These are phyloP conservation scores for Dactylellina sp. DNA, from an alignment of 2,329 filamentous ascomycete species.

Conservation along the genomic window DNA sequence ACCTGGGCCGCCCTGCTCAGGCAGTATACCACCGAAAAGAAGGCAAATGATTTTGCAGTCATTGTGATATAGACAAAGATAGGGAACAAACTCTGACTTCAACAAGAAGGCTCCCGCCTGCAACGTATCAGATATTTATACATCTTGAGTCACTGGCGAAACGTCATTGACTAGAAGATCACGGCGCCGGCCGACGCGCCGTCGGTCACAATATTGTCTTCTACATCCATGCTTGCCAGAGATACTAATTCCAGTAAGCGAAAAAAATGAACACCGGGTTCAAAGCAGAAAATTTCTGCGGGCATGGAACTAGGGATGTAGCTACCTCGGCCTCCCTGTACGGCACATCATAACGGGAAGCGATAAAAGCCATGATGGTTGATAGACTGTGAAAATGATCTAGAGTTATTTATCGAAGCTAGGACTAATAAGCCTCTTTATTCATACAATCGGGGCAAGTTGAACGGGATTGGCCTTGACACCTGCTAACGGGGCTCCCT, in stretches of 20 bases:
- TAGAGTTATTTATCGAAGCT: neutral
- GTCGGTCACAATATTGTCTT: neutral
- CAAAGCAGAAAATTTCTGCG: conserved; percentile 12
- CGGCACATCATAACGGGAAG: neutral
- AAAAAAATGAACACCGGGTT: conserved; percentile 8
- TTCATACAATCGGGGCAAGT: neutral
- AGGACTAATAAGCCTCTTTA: neutral
- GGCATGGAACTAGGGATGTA: conserved; percentile 5
- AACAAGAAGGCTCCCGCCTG: too few relatives aligned
- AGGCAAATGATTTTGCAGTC: conserved; percentile 13
- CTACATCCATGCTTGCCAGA: neutral
- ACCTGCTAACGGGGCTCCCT: neutral
- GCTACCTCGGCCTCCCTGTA: neutral
- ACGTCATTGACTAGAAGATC: neutral
- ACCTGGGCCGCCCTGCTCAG: conserved; percentile 16
- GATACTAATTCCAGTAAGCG: conserved; percentile 7
- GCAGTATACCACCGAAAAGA: conserved; percentile 17
- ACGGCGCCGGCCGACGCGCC: neutral
- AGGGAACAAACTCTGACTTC: too few relatives aligned
- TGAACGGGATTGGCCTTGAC: neutral
- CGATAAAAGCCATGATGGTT: neutral
- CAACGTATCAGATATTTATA: neutral
- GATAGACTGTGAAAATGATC: neutral
- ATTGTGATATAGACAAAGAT: conserved; percentile 12
- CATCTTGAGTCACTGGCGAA: neutral